phyloP scores from a whole-genome alignment of 1,139 yeast species.

The Meyerozyma guilliermondii region DNA sequence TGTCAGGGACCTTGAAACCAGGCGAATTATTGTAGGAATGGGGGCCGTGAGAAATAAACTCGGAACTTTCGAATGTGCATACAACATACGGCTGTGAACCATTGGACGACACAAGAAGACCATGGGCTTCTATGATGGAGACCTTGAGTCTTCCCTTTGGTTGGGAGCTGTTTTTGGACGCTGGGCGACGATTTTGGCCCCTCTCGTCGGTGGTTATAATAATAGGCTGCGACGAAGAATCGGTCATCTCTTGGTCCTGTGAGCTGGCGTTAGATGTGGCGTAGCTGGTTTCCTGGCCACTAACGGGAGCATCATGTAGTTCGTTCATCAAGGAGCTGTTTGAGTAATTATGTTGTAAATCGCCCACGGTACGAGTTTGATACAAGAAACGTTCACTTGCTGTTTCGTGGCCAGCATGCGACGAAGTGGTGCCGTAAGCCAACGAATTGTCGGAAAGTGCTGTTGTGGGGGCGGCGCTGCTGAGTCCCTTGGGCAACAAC shows the following conservation, averaged over 20 bases:
- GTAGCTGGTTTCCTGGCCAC: background rate
- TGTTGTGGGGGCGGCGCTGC: slow-evolving; percentile 51
- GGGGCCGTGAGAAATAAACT: slow-evolving; percentile 81
- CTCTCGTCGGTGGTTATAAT: slow-evolving; percentile 45
- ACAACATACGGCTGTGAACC: slow-evolving; percentile 82
- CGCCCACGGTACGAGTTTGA: slow-evolving; percentile 2
- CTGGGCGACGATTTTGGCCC: slow-evolving; percentile 29
- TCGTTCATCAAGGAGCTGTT: slow-evolving; percentile 1
- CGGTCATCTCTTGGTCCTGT: slow-evolving; percentile 5
- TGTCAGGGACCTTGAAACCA: background rate
- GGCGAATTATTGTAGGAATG: slow-evolving; percentile 51
- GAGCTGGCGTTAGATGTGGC: slow-evolving; percentile 1
- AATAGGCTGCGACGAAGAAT: slow-evolving; percentile 20
- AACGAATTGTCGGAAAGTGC: slow-evolving; percentile 58
- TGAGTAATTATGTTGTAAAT: slow-evolving; percentile 11
- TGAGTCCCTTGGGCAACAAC: slow-evolving; percentile 34
- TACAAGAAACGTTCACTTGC: slow-evolving; percentile 6
- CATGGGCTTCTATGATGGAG: slow-evolving; percentile 73
- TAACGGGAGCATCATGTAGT: background rate
- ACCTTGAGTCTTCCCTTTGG: slow-evolving; percentile 83
- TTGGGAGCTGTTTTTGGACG: slow-evolving; percentile 29
- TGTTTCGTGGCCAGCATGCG: slow-evolving; percentile 17
- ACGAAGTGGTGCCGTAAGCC: slow-evolving; percentile 62
- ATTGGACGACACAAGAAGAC: slow-evolving; percentile 49
- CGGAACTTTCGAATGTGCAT: slow-evolving; percentile 89